Evolutionary conservation across 2,329 filamentous ascomycete genomes (phyloP).

Genomic region (Colletotrichum sp.): DNA sequence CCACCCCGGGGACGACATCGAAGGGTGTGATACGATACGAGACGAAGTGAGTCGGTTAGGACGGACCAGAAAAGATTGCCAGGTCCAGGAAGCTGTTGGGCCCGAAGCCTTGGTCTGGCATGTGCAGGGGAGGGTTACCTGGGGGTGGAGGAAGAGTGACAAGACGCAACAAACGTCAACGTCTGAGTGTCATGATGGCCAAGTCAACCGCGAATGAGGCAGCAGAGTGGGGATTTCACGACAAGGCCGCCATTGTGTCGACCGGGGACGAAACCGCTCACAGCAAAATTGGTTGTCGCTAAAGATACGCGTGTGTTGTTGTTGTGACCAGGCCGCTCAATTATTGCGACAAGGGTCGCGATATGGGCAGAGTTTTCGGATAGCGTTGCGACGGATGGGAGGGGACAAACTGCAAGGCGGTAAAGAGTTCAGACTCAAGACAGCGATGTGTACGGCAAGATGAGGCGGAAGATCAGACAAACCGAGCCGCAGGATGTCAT

Average conservation of each 20-base stretch:
- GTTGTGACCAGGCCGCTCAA: not conserved
- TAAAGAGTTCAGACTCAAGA: not conserved
- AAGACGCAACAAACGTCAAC: not conserved
- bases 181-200: not conserved
- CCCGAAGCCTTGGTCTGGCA: constrained; percentile 1
- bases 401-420: not conserved
- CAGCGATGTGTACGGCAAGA: not conserved
- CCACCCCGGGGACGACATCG: not conserved
- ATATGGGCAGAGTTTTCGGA: not conserved
- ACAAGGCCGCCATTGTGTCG: not conserved
- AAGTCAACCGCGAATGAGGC: not conserved
- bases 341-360: not conserved
- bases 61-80: not conserved
- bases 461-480: constrained; percentile 21
- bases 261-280: not conserved
- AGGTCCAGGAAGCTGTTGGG: not conserved
- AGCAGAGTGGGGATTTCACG: not conserved
- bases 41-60: not conserved
- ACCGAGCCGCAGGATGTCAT: constrained; percentile 16
- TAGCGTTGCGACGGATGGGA: not conserved
- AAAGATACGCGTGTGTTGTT: not conserved
- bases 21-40: not conserved
- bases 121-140: not conserved
- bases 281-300: not conserved
- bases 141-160: not conserved